These are phyloP conservation scores for Gamsiella multidivaricata DNA, from an alignment of 192 early-diverging fungal genomes.

Conservation along the genomic window DNA sequence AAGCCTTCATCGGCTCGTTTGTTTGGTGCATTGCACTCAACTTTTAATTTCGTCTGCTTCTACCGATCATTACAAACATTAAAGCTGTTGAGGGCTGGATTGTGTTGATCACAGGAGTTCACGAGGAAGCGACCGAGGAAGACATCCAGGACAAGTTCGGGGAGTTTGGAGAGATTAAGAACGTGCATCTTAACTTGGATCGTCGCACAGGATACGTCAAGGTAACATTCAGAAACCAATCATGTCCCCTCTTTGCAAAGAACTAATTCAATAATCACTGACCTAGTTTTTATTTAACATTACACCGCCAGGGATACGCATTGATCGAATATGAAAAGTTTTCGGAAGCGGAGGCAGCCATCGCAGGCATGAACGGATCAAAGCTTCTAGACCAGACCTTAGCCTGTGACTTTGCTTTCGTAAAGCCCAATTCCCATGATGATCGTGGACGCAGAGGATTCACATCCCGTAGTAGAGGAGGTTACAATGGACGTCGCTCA, in stretches of 20 bases:
- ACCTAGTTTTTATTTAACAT: background rate
- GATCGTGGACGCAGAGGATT: conserved; percentile 43
- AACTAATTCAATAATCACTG: too few relatives aligned
- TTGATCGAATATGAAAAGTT: conserved; percentile 87
- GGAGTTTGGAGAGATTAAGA: conserved; percentile 92
- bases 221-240: conserved; percentile 57
- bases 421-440: conserved; percentile 61
- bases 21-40: background rate
- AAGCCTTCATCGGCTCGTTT: background rate
- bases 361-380: conserved; percentile 75
- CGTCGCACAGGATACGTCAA: conserved; percentile 96
- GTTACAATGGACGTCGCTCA: conserved; percentile 32
- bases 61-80: too few relatives aligned
- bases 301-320: conserved; percentile 89
- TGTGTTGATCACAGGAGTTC: conserved; percentile 89
- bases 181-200: conserved; percentile 93
- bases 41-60: too few relatives aligned
- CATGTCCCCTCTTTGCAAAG: too few relatives aligned
- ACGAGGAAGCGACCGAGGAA: conserved; percentile 96
- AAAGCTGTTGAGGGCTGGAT: conserved; percentile 97
- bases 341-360: conserved; percentile 84
- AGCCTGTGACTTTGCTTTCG: conserved; percentile 90
- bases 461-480: conserved; percentile 39
- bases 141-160: conserved; percentile 87
- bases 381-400: conserved; percentile 81